These are phyloP conservation scores for Cymbidium sinense DNA, from an alignment of 106 monocot species.

Conservation along the genomic window DNA sequence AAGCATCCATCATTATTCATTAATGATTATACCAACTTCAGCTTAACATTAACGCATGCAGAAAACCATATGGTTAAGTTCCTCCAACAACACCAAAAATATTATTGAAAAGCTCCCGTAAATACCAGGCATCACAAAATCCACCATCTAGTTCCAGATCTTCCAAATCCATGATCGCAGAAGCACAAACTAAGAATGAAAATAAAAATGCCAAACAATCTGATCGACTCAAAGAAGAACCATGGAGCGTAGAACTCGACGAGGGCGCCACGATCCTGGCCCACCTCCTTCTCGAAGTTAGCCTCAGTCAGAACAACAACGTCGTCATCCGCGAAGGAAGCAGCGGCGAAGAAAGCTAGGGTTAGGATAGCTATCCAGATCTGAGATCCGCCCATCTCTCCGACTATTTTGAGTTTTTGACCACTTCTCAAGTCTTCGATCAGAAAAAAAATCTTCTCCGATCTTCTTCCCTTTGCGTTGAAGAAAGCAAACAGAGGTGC, in stretches of 20 bases:
- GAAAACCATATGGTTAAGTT: neutral
- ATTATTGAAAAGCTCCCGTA: neutral
- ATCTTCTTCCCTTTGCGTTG: neutral
- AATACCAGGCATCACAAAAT: neutral
- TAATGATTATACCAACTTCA: neutral
- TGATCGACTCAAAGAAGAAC: conserved; percentile 22
- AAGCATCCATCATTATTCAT: neutral
- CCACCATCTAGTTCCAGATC: neutral
- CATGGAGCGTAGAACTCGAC: conserved; percentile 99
- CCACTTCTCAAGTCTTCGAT: too few species aligned
- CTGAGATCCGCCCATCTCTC: conserved; percentile 19
- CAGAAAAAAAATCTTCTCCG: neutral
- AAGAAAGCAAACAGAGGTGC: neutral
- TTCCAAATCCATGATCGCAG: neutral
- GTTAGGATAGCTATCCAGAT: conserved; percentile 22
- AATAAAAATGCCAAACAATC: neutral
- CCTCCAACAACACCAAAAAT: neutral
- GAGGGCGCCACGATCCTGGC: conserved; percentile 91
- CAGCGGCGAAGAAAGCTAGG: conserved; percentile 21
- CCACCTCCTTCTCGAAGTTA: conserved; percentile 93
- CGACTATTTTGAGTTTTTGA: neutral
- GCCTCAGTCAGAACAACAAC: conserved; percentile 73
- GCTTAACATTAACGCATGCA: neutral
- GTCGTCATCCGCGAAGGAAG: conserved; percentile 43
- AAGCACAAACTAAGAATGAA: neutral